Conservation (phyloP, 2,329 filamentous ascomycete genomes). For the Alternaria atra region DNA sequence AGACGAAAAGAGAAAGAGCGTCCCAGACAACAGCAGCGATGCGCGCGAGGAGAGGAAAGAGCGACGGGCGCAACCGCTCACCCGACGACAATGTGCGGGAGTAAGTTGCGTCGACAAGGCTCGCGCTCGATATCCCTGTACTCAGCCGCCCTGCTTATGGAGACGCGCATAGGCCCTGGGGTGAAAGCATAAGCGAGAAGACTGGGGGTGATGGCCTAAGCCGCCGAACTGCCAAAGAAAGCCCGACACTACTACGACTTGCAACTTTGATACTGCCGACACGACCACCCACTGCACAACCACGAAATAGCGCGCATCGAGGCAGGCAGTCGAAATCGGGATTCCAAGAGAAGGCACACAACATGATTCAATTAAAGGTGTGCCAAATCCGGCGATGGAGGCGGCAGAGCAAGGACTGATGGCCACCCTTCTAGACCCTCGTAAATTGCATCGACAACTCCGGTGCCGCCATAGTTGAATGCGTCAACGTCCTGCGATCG, state of each 20-base stretch:
- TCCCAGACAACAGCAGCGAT: conserved; percentile 23
- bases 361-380: conserved; percentile 53
- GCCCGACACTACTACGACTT: conserved; percentile 6
- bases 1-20: conserved; percentile 35
- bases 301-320: conserved; percentile 17
- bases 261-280: conserved; percentile 2
- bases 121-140: conserved; percentile 5
- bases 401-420: conserved; percentile 60
- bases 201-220: neutral
- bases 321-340: neutral
- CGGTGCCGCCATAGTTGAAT: conserved; percentile 95
- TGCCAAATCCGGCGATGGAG: conserved; percentile 7
- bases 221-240: conserved; percentile 3
- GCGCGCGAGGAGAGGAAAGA: conserved; percentile 30
- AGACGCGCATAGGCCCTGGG: conserved; percentile 10
- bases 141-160: conserved; percentile 11
- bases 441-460: conserved; percentile 99
- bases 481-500: conserved; percentile 89
- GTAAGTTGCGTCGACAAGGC: conserved; percentile 23
- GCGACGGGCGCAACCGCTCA: conserved; percentile 32
- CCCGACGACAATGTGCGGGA: conserved; percentile 31
- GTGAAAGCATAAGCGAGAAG: conserved; percentile 18
- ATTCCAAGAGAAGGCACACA: conserved; percentile 19
- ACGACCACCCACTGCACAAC: conserved; percentile 11
- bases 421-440: conserved; percentile 73